phyloP scores from a whole-genome alignment of 2,329 filamentous ascomycete species.

The Diaporthe amygdali region DNA sequence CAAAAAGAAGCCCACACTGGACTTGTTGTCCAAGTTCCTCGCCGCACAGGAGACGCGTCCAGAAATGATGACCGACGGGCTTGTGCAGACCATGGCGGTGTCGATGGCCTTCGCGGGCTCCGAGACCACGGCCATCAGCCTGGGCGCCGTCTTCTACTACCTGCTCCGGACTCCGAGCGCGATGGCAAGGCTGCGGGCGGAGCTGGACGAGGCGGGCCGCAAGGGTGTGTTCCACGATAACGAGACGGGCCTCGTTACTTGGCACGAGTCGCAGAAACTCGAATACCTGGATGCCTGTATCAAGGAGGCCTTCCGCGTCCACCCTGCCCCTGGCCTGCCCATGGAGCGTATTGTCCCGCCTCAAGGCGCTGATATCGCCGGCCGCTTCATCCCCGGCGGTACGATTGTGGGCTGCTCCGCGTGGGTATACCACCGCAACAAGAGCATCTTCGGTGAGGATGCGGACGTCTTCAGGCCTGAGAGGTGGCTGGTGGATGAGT shows the following conservation, averaged over 20 bases:
- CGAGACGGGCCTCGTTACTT: slow-evolving; percentile 68
- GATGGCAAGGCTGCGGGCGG: slow-evolving; percentile 30
- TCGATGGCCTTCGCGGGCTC: slow-evolving; percentile 42
- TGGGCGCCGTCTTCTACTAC: slow-evolving; percentile 33
- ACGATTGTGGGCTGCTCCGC: slow-evolving; percentile 78
- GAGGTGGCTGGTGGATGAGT: slow-evolving; percentile 61
- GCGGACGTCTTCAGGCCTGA: slow-evolving; percentile 72
- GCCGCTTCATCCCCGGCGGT: slow-evolving; percentile 67
- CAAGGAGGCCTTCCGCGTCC: slow-evolving; percentile 26
- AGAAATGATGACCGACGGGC: slow-evolving; percentile 72
- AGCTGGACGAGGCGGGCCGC: slow-evolving; percentile 37
- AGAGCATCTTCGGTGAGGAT: slow-evolving; percentile 70
- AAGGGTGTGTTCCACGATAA: slow-evolving; percentile 16
- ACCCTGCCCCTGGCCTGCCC: slow-evolving; percentile 72
- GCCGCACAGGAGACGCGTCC: slow-evolving; percentile 70
- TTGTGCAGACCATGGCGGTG: slow-evolving; percentile 75
- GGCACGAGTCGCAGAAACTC: slow-evolving; percentile 70
- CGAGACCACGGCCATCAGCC: slow-evolving; percentile 34
- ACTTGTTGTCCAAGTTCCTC: slow-evolving; percentile 75
- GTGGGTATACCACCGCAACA: slow-evolving; percentile 74
- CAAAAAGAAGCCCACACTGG: slow-evolving; percentile 51
- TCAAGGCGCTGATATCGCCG: slow-evolving; percentile 69
- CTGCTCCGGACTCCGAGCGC: slow-evolving; percentile 31
- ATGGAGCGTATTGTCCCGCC: slow-evolving; percentile 77
- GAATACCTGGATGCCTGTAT: slow-evolving; percentile 72